Conservation (phyloP, 768 basidiomycete genomes). For the Phanerochaete carnosa region DNA sequence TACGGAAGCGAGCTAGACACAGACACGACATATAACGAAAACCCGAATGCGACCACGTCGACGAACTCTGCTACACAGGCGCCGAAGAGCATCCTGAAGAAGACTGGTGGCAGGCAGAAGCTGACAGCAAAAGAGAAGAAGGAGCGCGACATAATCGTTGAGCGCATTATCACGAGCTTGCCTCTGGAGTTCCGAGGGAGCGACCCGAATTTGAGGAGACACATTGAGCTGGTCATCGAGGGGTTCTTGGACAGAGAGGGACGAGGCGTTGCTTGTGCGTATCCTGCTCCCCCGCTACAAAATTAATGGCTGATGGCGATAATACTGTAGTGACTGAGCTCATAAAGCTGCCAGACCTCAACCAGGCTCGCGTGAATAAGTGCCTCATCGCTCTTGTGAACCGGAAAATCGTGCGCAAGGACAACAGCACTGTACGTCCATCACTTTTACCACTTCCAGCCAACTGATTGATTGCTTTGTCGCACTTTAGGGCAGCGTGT, state of each 20-base stretch:
- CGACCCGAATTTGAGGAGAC: conserved; percentile 76
- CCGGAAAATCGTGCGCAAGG: conserved; percentile 79
- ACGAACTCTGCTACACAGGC: conserved; percentile 36
- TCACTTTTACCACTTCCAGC: background rate
- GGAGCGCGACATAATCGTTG: conserved; percentile 67
- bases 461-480: background rate
- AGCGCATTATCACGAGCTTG: conserved; percentile 69
- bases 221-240: conserved; percentile 80
- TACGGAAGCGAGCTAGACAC: conserved; percentile 29
- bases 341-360: conserved; percentile 76
- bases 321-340: conserved; percentile 63
- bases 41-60: conserved; percentile 37
- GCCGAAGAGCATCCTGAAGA: conserved; percentile 38
- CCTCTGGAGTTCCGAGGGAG: conserved; percentile 90
- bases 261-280: conserved; percentile 60
- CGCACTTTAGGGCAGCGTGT: conserved; percentile 51
- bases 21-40: conserved; percentile 30
- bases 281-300: conserved; percentile 45
- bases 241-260: conserved; percentile 63
- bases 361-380: conserved; percentile 89
- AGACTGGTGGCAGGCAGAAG: conserved; percentile 50
- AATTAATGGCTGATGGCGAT: conserved; percentile 12
- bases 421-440: conserved; percentile 39
- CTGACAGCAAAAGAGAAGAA: conserved; percentile 79
- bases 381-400: conserved; percentile 90